phyloP scores from a whole-genome alignment of 2,329 filamentous ascomycete species.

The Rugonectria rugulosa region DNA sequence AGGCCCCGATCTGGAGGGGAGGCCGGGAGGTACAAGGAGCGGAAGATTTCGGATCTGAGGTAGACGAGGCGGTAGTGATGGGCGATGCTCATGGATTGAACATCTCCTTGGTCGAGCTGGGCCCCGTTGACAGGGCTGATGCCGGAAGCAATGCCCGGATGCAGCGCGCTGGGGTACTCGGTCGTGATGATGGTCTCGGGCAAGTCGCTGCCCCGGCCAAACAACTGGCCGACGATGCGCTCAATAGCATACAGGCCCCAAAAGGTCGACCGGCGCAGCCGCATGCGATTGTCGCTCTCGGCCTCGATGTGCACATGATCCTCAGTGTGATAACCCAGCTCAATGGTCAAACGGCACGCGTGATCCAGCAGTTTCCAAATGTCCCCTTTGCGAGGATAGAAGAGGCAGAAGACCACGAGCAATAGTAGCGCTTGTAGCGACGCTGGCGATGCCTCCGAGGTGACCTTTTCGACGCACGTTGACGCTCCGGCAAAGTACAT shows the following conservation, averaged over 20 bases:
- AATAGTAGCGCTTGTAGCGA: background rate
- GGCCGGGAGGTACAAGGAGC: background rate
- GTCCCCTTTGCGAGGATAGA: background rate
- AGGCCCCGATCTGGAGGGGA: background rate
- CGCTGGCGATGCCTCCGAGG: background rate
- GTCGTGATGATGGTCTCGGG: background rate
- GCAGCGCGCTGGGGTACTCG: background rate
- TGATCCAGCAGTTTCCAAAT: background rate
- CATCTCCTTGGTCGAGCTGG: background rate
- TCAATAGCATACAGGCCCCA: background rate
- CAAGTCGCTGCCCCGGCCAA: background rate
- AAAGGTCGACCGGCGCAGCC: background rate
- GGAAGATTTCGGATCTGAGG: slow-evolving; percentile 9
- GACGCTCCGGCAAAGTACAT: background rate
- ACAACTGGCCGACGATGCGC: background rate
- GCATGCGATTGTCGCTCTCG: background rate
- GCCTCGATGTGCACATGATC: background rate
- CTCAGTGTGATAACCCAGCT: background rate
- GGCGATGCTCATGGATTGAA: background rate
- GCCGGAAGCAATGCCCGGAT: too few species aligned
- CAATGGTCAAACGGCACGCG: background rate
- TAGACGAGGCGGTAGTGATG: slow-evolving; percentile 17
- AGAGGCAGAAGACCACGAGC: background rate
- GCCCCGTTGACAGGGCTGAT: background rate
- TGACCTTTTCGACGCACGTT: background rate